phyloP scores from a whole-genome alignment of 2,329 filamentous ascomycete species.

The Colletotrichum chrysophilum region DNA sequence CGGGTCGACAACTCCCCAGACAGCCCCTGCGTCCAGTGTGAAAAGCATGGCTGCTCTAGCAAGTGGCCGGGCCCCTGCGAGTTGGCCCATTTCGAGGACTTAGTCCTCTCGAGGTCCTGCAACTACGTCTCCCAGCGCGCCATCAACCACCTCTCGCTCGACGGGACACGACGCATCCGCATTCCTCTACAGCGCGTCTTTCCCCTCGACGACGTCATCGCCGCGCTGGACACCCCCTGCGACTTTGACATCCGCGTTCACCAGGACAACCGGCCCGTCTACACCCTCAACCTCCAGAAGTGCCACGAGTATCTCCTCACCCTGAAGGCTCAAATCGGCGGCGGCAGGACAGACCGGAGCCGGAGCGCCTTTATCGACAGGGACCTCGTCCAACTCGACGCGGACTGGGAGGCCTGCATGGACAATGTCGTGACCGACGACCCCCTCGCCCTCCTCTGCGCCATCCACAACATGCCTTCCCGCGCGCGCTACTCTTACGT shows the following conservation, averaged over 20 bases:
- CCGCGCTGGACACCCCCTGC: slow-evolving; percentile 39
- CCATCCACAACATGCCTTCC: slow-evolving; percentile 50
- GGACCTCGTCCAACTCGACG: slow-evolving; percentile 34
- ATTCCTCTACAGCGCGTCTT: slow-evolving; percentile 45
- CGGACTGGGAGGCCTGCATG: slow-evolving; percentile 43
- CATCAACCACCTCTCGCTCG: slow-evolving; percentile 42
- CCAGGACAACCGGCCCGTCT: slow-evolving; percentile 44
- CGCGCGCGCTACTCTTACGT: slow-evolving; percentile 47
- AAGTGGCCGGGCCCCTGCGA: slow-evolving; percentile 37
- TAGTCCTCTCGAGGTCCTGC: slow-evolving; percentile 47
- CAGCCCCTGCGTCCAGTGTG: slow-evolving; percentile 10
- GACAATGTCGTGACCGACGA: slow-evolving; percentile 41
- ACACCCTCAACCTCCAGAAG: slow-evolving; percentile 44
- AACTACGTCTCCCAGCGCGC: slow-evolving; percentile 50
- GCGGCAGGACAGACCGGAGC: slow-evolving; percentile 38
- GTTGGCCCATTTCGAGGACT: slow-evolving; percentile 45
- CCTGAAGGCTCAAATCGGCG: slow-evolving; percentile 41
- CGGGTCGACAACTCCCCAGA: not conserved
- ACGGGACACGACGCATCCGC: slow-evolving; percentile 36
- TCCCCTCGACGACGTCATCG: slow-evolving; percentile 39
- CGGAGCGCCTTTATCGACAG: slow-evolving; percentile 48
- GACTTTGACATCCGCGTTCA: slow-evolving; percentile 47
- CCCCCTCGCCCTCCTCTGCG: slow-evolving; percentile 42
- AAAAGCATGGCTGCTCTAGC: not conserved
- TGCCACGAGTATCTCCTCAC: slow-evolving; percentile 43